Evolutionary conservation across 257 asterid species (phyloP).

Genomic region (Solanum chaucha): DNA sequence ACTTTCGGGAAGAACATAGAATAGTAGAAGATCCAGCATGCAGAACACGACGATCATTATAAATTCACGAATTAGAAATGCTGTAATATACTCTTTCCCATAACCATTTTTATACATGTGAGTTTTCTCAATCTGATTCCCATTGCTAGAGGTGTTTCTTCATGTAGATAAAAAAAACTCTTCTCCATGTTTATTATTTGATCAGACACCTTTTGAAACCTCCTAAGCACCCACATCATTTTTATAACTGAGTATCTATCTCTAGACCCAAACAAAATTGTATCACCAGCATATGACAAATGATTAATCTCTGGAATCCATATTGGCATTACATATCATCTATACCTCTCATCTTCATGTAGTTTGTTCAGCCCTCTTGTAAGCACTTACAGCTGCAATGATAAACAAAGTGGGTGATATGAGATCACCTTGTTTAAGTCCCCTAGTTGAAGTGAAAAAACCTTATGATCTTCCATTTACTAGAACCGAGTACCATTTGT

Average conservation of each 20-base stretch:
- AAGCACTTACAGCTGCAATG: not conserved
- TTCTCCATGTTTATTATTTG: not conserved
- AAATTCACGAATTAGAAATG: too few relatives aligned
- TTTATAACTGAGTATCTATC: too few relatives aligned
- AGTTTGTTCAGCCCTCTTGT: not conserved
- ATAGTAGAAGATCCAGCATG: too few relatives aligned
- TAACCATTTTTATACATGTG: too few relatives aligned
- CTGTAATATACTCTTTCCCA: too few relatives aligned
- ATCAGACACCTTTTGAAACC: not conserved
- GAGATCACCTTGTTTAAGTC: not conserved
- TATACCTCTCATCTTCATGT: not conserved
- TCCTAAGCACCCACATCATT: too few relatives aligned
- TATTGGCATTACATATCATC: not conserved
- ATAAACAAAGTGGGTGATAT: not conserved
- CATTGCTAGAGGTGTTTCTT: not conserved
- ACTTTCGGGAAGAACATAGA: not conserved
- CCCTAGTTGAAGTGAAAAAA: not conserved
- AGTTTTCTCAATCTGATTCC: not conserved
- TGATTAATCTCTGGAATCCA: not conserved
- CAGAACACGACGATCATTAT: too few relatives aligned
- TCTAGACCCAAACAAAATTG: not conserved
- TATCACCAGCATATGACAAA: not conserved
- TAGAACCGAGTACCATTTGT: not conserved
- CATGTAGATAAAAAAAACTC: not conserved
- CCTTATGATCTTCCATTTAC: not conserved